Conservation (phyloP, 164 flowering plant species). For the Saururus chinensis region DNA sequence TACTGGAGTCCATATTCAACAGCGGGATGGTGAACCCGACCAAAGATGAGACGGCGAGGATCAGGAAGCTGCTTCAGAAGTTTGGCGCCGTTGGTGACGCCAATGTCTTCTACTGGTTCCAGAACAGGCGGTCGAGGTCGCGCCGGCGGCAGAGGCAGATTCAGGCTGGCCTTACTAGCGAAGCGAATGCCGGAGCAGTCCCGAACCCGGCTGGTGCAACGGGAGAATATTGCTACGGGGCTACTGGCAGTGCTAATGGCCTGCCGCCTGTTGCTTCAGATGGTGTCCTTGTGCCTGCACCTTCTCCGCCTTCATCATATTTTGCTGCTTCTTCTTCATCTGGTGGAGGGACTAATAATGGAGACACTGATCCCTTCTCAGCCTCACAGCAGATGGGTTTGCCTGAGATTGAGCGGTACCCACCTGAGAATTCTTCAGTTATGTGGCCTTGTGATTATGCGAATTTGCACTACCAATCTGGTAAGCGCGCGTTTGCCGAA, state of each 20-base stretch:
- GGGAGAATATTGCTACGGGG: background rate
- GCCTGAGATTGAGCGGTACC: conserved; percentile 22
- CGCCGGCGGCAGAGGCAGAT: conserved; percentile 81
- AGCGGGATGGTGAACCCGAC: conserved; percentile 99
- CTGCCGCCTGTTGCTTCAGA: no score
- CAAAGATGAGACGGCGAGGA: conserved; percentile 77
- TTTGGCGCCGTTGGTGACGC: conserved; percentile 91
- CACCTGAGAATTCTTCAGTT: conserved; percentile 12
- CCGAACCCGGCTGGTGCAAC: conserved; percentile 9
- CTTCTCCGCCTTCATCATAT: conserved; percentile 9
- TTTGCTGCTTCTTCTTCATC: conserved; percentile 12
- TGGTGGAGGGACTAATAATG: conserved; percentile 3
- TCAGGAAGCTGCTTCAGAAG: conserved; percentile 67
- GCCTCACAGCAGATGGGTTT: conserved; percentile 31
- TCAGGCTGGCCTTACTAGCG: conserved; percentile 38
- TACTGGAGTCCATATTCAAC: conserved; percentile 92
- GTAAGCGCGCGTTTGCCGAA: conserved; percentile 19
- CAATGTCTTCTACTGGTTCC: conserved; percentile 98
- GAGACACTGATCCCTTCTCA: conserved; percentile 14
- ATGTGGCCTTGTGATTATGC: conserved; percentile 28
- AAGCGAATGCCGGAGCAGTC: conserved; percentile 2
- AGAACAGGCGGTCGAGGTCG: conserved; percentile 73
- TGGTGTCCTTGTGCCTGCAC: background rate
- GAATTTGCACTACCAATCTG: conserved; percentile 40
- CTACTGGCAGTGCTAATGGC: background rate